phyloP scores from a whole-genome alignment of 1,139 yeast genomes.

The Meyerozyma carpophila region DNA sequence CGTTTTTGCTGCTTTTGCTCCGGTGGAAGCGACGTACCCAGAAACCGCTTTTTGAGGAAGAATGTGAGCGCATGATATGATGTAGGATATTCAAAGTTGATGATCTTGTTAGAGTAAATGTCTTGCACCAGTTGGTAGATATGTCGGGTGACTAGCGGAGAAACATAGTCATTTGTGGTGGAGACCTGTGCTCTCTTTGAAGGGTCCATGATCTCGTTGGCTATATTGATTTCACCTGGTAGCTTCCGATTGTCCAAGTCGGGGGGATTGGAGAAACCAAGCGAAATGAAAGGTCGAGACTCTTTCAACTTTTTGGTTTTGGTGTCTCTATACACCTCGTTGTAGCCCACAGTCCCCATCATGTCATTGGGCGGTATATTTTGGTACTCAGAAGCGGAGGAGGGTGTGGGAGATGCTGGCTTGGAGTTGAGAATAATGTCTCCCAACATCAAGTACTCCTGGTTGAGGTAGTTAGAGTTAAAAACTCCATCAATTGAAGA shows the following conservation, averaged over 20 bases:
- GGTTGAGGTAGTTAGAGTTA: slow-evolving; percentile 42
- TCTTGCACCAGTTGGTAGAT: slow-evolving; percentile 61
- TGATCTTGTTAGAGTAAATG: slow-evolving; percentile 49
- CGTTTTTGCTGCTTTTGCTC: slow-evolving; percentile 32
- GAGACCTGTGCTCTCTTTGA: slow-evolving; percentile 6
- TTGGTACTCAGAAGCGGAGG: slow-evolving; percentile 21
- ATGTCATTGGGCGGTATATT: slow-evolving; percentile 11
- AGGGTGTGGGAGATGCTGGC: slow-evolving; percentile 47
- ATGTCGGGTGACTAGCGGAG: slow-evolving; percentile 57
- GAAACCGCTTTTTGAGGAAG: slow-evolving; percentile 51
- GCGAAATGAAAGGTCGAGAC: slow-evolving; percentile 37
- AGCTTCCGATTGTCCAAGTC: neutral
- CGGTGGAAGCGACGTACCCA: slow-evolving; percentile 28
- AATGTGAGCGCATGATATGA: slow-evolving; percentile 60
- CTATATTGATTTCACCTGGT: slow-evolving; percentile 3
- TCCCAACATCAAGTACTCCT: slow-evolving; percentile 56
- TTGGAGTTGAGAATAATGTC: slow-evolving; percentile 47
- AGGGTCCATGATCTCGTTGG: slow-evolving; percentile 8
- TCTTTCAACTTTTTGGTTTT: slow-evolving; percentile 5
- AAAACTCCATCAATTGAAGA: slow-evolving; percentile 15
- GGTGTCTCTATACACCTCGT: slow-evolving; percentile 2
- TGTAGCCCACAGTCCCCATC: slow-evolving; percentile 4
- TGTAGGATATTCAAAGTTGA: slow-evolving; percentile 61
- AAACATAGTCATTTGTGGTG: slow-evolving; percentile 31
- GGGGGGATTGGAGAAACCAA: slow-evolving; percentile 22